Conservation (phyloP, 768 basidiomycete genomes). For the Lactifluus subvellereus region DNA sequence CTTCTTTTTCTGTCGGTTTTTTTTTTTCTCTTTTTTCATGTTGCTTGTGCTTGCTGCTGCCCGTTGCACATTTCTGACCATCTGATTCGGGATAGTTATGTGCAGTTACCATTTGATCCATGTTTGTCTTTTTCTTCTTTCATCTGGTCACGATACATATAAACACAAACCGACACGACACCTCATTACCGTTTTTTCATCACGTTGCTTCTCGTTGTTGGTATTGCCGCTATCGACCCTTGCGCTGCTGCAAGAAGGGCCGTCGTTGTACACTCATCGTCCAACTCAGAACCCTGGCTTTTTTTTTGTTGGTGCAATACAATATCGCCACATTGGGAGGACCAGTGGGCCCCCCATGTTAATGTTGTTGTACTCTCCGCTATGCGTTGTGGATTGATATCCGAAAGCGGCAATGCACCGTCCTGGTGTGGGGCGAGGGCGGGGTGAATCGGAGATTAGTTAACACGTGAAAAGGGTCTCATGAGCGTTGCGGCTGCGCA, state of each 20-base stretch:
- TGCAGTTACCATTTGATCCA: constrained; percentile 9
- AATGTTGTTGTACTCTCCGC: constrained; percentile 19
- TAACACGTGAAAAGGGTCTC: too few species aligned
- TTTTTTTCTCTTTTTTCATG: not conserved
- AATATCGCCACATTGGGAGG: constrained; percentile 15
- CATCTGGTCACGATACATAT: constrained; percentile 17
- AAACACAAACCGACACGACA: constrained; percentile 26
- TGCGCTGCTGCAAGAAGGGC: constrained; percentile 8
- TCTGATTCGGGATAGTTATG: constrained; percentile 11
- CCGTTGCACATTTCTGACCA: constrained; percentile 16
- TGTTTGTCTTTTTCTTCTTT: not conserved
- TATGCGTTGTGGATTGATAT: not conserved
- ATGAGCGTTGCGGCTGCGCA: too few species aligned
- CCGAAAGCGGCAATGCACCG: too few species aligned
- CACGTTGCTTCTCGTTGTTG: constrained; percentile 22
- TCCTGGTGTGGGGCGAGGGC: too few species aligned
- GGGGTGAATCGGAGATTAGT: not conserved
- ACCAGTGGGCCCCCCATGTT: constrained; percentile 13
- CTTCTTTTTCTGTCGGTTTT: not conserved
- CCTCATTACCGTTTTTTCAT: constrained; percentile 24
- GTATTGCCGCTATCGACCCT: constrained; percentile 25
- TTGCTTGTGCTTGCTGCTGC: not conserved
- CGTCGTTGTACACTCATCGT: constrained; percentile 16
- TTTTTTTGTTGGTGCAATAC: constrained; percentile 13
- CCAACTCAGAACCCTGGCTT: not conserved